phyloP scores from a whole-genome alignment of 176 grass and related monocot genomes.

The Phoenix dactylifera region DNA sequence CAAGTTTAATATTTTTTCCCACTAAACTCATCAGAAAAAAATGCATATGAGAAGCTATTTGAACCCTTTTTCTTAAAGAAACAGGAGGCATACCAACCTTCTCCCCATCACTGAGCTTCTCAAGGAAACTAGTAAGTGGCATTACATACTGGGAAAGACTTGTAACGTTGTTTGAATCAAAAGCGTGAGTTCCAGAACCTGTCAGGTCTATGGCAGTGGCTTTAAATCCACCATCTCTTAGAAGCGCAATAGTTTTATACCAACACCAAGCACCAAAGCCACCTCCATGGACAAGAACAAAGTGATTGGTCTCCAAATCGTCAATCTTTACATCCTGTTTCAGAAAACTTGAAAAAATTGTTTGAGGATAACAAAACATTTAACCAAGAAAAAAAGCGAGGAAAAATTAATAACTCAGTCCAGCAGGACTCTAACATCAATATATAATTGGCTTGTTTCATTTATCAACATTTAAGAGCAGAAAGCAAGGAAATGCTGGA shows the following conservation, averaged over 20 bases:
- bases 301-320: slow-evolving; percentile 64
- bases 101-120: slow-evolving; percentile 50
- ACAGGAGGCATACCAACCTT: slow-evolving; percentile 41
- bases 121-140: slow-evolving; percentile 67
- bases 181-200: slow-evolving; percentile 77
- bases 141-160: slow-evolving; percentile 73
- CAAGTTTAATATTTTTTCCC: no score
- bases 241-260: slow-evolving; percentile 89
- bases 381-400: not conserved
- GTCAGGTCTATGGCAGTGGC: slow-evolving; percentile 85
- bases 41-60: no score
- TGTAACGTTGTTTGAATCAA: slow-evolving; percentile 60
- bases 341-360: slow-evolving; percentile 11
- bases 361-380: not conserved
- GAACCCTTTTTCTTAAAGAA: not conserved
- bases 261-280: slow-evolving; percentile 99
- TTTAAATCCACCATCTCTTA: slow-evolving; percentile 84
- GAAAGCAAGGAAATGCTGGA: no score
- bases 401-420: no score
- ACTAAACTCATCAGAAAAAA: no score
- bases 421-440: no score
- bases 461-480: no score
- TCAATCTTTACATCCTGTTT: slow-evolving; percentile 62
- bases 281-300: slow-evolving; percentile 92
- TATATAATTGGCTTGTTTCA: no score